These are phyloP conservation scores for Colletotrichum chlorophyti DNA, from an alignment of 2,329 filamentous ascomycete genomes.

Conservation along the genomic window DNA sequence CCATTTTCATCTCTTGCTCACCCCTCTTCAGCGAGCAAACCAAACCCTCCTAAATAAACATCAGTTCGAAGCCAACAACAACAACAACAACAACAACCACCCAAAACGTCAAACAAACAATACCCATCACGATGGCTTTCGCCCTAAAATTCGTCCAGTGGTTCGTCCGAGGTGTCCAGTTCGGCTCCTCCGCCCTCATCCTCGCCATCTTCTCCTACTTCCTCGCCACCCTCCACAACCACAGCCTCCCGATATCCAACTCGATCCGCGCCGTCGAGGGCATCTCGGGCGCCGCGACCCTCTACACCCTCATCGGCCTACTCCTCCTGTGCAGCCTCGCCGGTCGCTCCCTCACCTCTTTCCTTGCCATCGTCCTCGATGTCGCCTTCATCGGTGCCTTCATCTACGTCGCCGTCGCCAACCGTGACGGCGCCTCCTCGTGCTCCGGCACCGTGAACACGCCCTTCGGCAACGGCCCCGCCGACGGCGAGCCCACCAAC, in stretches of 20 bases:
- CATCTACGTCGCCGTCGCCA: constrained; percentile 81
- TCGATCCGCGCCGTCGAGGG: constrained; percentile 79
- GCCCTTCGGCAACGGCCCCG: constrained; percentile 71
- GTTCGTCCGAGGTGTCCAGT: constrained; percentile 75
- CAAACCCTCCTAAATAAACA: not conserved
- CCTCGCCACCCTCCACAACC: constrained; percentile 73
- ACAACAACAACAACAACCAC: not conserved
- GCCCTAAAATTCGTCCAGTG: constrained; percentile 74
- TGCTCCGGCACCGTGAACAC: constrained; percentile 70
- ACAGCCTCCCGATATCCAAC: constrained; percentile 66
- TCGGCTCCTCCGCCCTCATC: constrained; percentile 75
- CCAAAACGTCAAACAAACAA: not conserved
- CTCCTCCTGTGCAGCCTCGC: constrained; percentile 81
- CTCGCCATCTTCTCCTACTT: constrained; percentile 87
- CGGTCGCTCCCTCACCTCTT: constrained; percentile 75
- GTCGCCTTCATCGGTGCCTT: constrained; percentile 78
- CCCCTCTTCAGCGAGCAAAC: not conserved
- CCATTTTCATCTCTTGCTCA: not conserved
- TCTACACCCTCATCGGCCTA: constrained; percentile 78
- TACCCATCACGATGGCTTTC: constrained; percentile 3
- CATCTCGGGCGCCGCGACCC: constrained; percentile 74
- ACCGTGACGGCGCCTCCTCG: constrained; percentile 69
- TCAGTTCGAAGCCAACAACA: not conserved
- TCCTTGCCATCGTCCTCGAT: constrained; percentile 78
- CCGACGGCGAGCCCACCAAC: constrained; percentile 53